These are phyloP conservation scores for Tuber indicum DNA, from an alignment of 495 filamentous ascomycete species.

Conservation along the genomic window DNA sequence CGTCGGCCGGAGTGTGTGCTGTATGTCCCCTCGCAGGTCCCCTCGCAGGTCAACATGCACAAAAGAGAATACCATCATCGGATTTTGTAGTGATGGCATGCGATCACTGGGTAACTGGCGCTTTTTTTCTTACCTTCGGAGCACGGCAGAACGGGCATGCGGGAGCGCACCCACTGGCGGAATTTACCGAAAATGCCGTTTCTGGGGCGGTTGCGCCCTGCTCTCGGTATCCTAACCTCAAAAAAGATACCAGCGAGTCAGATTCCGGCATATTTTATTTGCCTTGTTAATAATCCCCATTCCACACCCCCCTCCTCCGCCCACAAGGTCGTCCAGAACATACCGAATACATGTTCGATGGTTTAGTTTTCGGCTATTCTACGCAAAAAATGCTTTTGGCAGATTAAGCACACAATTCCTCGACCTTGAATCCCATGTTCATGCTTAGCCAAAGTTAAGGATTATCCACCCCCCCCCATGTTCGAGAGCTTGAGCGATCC, in stretches of 20 bases:
- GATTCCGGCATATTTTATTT: conserved; percentile 28
- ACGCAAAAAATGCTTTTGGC: conserved; percentile 18
- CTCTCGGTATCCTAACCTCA: conserved; percentile 30
- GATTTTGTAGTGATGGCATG: not conserved
- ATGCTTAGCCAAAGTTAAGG: conserved; percentile 20
- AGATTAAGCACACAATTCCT: conserved; percentile 29
- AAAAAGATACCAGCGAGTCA: conserved; percentile 25
- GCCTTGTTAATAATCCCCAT: not conserved
- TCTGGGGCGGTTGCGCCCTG: conserved; percentile 30
- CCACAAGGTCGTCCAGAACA: conserved; percentile 31
- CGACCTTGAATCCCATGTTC: conserved; percentile 18
- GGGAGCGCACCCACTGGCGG: conserved; percentile 36
- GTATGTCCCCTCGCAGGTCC: not conserved
- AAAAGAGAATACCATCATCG: conserved; percentile 1
- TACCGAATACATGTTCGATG: conserved; percentile 35
- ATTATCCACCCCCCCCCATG: conserved; percentile 8
- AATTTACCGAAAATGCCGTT: conserved; percentile 38
- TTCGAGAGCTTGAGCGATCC: conserved; percentile 20
- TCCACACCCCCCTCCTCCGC: conserved; percentile 10
- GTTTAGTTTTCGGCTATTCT: conserved; percentile 29
- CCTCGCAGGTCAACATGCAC: not conserved
- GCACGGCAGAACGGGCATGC: conserved; percentile 38
- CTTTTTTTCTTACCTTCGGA: conserved; percentile 21
- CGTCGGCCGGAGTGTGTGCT: not conserved
- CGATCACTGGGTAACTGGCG: conserved; percentile 1